These are phyloP conservation scores for Solanum microdontum DNA, from an alignment of 257 asterid species.

Conservation along the genomic window DNA sequence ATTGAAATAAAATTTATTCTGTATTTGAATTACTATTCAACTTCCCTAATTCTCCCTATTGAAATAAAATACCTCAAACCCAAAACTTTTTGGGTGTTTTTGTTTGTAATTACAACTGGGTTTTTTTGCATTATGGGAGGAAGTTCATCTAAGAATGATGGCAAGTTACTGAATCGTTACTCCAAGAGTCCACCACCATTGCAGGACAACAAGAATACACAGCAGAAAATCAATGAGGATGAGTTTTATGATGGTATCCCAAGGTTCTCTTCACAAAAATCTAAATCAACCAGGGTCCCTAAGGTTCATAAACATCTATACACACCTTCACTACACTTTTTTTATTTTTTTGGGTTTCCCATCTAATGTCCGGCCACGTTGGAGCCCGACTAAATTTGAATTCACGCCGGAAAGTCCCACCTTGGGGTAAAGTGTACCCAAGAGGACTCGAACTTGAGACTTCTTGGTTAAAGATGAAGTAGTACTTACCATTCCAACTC, in stretches of 20 bases:
- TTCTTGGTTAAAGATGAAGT: background rate
- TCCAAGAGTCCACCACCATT: background rate
- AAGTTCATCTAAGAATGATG: background rate
- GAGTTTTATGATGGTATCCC: background rate
- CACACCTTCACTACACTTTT: background rate
- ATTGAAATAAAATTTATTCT: background rate
- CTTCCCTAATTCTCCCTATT: background rate
- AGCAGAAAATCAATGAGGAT: background rate
- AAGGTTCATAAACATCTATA: background rate
- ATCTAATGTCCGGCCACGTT: background rate
- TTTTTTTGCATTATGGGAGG: background rate
- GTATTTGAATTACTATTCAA: background rate
- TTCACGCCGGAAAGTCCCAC: background rate
- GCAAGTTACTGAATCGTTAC: background rate
- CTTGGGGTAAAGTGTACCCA: background rate
- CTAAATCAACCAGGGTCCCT: background rate
- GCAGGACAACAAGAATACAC: background rate
- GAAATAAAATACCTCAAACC: background rate
- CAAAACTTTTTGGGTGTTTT: background rate
- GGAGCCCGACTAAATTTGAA: background rate
- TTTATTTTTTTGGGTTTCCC: background rate
- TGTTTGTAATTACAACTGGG: background rate
- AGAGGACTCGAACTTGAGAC: too few relatives aligned
- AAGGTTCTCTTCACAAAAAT: background rate
- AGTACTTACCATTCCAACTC: too few relatives aligned